These are phyloP conservation scores for Elasticomyces elasticus DNA, from an alignment of 495 filamentous ascomycete species.

Conservation along the genomic window DNA sequence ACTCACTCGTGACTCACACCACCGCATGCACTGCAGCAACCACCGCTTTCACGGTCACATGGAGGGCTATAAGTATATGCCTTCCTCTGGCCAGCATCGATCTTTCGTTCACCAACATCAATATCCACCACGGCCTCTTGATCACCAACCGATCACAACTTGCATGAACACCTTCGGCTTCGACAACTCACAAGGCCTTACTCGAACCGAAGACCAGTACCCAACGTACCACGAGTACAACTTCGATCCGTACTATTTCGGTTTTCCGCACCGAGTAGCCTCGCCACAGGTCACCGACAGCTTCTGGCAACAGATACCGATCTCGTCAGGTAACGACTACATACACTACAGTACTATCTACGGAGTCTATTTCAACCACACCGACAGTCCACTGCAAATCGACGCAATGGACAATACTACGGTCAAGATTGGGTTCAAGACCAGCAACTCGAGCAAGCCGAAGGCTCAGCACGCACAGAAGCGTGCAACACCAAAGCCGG, in stretches of 20 bases:
- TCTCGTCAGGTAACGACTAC: neutral
- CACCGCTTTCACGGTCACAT: too few species aligned
- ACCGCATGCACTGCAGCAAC: too few species aligned
- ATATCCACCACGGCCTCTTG: too few species aligned
- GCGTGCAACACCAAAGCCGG: neutral
- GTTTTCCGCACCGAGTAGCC: neutral
- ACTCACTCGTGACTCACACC: too few species aligned
- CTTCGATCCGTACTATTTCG: neutral
- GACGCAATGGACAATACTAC: neutral
- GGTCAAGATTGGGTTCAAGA: neutral
- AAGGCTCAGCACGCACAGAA: neutral
- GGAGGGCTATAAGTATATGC: too few species aligned
- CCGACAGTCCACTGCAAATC: neutral
- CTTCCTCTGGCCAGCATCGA: too few species aligned
- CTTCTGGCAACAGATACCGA: slow-evolving; percentile 1
- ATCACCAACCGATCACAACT: too few species aligned
- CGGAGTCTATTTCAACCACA: neutral
- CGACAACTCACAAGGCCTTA: too few species aligned
- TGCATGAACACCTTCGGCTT: too few species aligned
- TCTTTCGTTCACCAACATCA: too few species aligned
- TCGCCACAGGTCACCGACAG: neutral
- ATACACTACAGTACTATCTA: neutral
- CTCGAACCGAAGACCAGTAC: too few species aligned
- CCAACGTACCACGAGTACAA: neutral
- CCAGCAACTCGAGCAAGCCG: neutral